Evolutionary conservation across 1,139 yeast genomes (phyloP).

Genomic region (Geotrichum reessii): DNA sequence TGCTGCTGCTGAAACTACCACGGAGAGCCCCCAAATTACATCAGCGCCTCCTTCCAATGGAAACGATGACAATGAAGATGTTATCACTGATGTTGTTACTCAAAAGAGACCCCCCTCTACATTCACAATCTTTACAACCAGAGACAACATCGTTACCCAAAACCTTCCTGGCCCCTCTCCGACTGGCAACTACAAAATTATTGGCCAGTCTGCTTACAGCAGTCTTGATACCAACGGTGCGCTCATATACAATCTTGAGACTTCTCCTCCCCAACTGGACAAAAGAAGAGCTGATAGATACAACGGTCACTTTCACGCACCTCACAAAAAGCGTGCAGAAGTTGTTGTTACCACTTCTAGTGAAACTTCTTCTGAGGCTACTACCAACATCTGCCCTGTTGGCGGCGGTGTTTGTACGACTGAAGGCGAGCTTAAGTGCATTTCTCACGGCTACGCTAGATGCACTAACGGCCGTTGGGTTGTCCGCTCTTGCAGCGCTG

Average conservation of each 20-base stretch:
- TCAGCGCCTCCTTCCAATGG: background rate
- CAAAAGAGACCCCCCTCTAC: background rate
- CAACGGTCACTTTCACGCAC: background rate
- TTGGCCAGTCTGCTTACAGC: conserved; percentile 6
- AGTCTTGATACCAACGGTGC: conserved; percentile 2
- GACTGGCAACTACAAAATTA: background rate
- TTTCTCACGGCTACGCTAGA: conserved; percentile 44
- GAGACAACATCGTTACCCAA: background rate
- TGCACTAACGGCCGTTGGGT: conserved; percentile 51
- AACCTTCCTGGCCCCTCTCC: background rate
- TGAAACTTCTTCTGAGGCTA: background rate
- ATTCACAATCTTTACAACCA: background rate
- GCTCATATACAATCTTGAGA: background rate
- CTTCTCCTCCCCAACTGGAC: background rate
- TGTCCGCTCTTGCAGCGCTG: conserved; percentile 44
- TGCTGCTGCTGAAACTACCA: background rate
- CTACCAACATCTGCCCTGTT: conserved; percentile 12
- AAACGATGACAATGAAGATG: background rate
- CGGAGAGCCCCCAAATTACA: background rate
- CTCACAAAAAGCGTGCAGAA: background rate
- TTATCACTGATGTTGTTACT: background rate
- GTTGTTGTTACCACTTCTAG: background rate
- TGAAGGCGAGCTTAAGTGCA: conserved; percentile 46
- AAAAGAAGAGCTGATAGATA: background rate
- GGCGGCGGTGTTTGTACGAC: conserved; percentile 32